Evolutionary conservation across 352 stramenopile genomes (phyloP).

Genomic region (Pythium dissimile): DNA sequence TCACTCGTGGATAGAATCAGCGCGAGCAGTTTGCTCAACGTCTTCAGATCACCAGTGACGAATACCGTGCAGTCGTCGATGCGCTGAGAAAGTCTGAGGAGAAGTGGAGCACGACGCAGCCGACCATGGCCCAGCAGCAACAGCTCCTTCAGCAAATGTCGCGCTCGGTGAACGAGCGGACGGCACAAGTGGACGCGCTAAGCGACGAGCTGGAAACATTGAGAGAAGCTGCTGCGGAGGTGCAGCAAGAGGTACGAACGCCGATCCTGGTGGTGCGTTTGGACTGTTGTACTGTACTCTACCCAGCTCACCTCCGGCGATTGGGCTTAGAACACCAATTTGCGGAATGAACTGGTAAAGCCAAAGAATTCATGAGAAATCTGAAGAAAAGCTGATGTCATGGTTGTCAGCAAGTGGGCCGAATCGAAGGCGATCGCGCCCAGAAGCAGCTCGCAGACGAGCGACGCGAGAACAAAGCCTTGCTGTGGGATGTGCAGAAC

Average conservation of each 20-base stretch:
- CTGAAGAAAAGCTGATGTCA: neutral
- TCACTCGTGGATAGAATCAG: neutral
- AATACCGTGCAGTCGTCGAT: conserved; percentile 11
- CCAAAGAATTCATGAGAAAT: no score
- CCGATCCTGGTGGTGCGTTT: no score
- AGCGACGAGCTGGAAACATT: neutral
- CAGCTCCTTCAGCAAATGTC: conserved; percentile 41
- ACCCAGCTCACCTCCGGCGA: neutral
- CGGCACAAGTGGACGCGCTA: neutral
- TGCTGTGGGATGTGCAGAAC: conserved; percentile 30
- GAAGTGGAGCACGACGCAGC: conserved; percentile 30
- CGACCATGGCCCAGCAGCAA: conserved; percentile 34
- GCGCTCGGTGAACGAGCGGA: conserved; percentile 12
- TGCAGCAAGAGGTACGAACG: conserved; percentile 8
- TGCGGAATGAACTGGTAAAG: conserved; percentile 12
- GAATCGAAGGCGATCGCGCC: conserved; percentile 29
- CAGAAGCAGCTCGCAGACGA: conserved; percentile 35
- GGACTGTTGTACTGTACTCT: neutral
- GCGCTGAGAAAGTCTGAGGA: conserved; percentile 36
- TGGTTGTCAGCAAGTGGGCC: conserved; percentile 23
- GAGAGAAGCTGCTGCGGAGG: neutral
- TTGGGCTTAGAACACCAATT: neutral
- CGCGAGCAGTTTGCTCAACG: conserved; percentile 4
- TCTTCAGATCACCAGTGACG: neutral
- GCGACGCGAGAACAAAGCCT: conserved; percentile 29